Evolutionary conservation across 2,329 filamentous ascomycete genomes (phyloP), one percentile per base, ranked within the genome.

Genomic region (Huntiella moniliformis): DNA sequence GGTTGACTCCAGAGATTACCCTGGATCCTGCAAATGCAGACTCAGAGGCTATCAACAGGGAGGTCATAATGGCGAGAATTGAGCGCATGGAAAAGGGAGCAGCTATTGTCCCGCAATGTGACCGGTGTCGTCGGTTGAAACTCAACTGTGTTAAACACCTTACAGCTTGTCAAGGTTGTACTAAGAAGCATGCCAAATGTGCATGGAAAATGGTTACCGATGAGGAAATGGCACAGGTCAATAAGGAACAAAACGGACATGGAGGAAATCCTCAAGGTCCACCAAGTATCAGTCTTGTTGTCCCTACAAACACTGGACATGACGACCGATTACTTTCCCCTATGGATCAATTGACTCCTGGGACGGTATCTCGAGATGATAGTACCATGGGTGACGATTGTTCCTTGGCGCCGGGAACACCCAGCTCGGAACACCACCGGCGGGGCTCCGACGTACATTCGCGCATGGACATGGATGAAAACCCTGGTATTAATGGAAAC

Each of bases 151-250:
- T 87, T 41, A 92, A 92, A 61, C 82, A 93, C 51, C 66, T 91
- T 35, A 92, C 84, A 0, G 83, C 84, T 6, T 93, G 86, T 56
- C 75, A 80, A 59, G 84, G 83, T 16, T 93, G 85, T 59, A 92
- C 85, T 0, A 87, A 83, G 58, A 92, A 92, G 58, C 85, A 93
- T 57, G 83, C 83, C 15, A 87, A 86, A 55, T 93, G 85, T 58
- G 78, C 77, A 11, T 93, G 85, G 85, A 82, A 78, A 53, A 76
- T 81, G 38, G 74, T 91, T n/a, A 77, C 74, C 12, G 75, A 83
- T 31, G 78, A 80, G 3, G 86, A 93, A 50, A 55, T 65, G 22
- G 55, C 55, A 3, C 36, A 42, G 13, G 47, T 49, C 13, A 46
- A 16, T 32, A 49, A 43, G 17, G 44, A 45, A 12, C 44, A 49